Evolutionary conservation across 345 rosid genomes (phyloP).

Genomic region (Arabis hirsuta): DNA sequence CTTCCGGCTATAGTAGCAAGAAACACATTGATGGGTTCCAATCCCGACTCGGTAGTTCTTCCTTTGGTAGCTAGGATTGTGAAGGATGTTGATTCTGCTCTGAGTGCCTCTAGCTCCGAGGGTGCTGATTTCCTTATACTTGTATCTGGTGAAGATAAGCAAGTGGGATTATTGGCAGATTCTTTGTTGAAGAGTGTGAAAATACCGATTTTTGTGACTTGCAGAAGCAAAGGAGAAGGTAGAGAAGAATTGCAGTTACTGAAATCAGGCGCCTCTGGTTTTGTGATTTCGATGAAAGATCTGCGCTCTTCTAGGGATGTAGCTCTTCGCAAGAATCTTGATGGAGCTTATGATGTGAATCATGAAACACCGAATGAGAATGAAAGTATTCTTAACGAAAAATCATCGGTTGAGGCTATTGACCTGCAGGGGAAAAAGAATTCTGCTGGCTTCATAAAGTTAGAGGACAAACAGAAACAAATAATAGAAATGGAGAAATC

Average conservation of each 20-base stretch:
- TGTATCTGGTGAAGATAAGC: slow-evolving; percentile 45
- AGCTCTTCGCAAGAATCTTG: slow-evolving; percentile 54
- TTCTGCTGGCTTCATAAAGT: slow-evolving; percentile 61
- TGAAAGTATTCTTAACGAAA: slow-evolving; percentile 34
- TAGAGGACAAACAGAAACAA: slow-evolving; percentile 74
- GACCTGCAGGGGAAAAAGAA: slow-evolving; percentile 39
- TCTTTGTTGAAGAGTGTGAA: slow-evolving; percentile 62
- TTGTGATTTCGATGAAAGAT: slow-evolving; percentile 72
- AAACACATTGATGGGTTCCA: slow-evolving; percentile 77
- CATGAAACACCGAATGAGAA: slow-evolving; percentile 39
- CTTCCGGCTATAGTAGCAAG: slow-evolving; percentile 92
- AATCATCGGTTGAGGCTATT: slow-evolving; percentile 32
- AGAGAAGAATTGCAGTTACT: slow-evolving; percentile 45
- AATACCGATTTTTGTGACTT: slow-evolving; percentile 60
- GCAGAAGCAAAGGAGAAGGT: slow-evolving; percentile 39
- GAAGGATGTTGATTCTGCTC: slow-evolving; percentile 62
- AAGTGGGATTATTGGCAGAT: slow-evolving; percentile 44
- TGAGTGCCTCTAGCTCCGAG: slow-evolving; percentile 75
- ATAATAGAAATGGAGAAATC: slow-evolving; percentile 73
- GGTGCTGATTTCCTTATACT: slow-evolving; percentile 94
- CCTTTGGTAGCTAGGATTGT: slow-evolving; percentile 90
- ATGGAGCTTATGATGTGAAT: slow-evolving; percentile 37
- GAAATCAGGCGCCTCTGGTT: slow-evolving; percentile 74
- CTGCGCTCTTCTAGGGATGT: slow-evolving; percentile 61
- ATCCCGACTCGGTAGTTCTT: slow-evolving; percentile 67